phyloP scores from a whole-genome alignment of 768 basidiomycete species.

The Termitomyces sp. region DNA sequence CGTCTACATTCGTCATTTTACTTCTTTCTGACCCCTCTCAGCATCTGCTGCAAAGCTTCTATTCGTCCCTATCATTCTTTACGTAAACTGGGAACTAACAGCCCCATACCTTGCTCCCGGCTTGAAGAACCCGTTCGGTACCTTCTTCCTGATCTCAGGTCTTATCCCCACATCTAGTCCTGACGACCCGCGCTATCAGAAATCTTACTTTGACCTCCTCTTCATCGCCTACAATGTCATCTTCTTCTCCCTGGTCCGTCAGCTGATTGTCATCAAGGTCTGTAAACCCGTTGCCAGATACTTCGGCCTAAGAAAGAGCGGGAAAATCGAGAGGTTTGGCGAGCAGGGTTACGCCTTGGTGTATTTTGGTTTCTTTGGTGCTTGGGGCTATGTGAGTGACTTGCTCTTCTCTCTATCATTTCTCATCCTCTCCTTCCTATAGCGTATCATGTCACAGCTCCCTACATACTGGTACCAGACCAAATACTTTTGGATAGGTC shows the following conservation, averaged over 20 bases:
- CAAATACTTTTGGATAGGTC: slow-evolving; percentile 80
- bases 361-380: slow-evolving; percentile 69
- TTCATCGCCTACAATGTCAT: slow-evolving; percentile 84
- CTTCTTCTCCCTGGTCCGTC: slow-evolving; percentile 85
- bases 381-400: slow-evolving; percentile 71
- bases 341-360: slow-evolving; percentile 87
- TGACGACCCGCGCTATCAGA: slow-evolving; percentile 60
- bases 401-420: background rate
- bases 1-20: background rate
- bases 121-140: slow-evolving; percentile 66
- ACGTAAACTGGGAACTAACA: slow-evolving; percentile 56
- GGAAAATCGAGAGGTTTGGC: slow-evolving; percentile 78
- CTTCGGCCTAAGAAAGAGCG: slow-evolving; percentile 60
- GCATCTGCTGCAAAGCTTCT: slow-evolving; percentile 66
- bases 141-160: slow-evolving; percentile 68
- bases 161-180: slow-evolving; percentile 43
- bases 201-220: slow-evolving; percentile 65
- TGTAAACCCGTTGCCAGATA: slow-evolving; percentile 62
- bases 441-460: slow-evolving; percentile 80
- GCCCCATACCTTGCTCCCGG: slow-evolving; percentile 38
- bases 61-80: slow-evolving; percentile 52
- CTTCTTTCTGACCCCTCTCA: slow-evolving; percentile 17
- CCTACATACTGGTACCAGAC: slow-evolving; percentile 87
- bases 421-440: background rate
- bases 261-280: slow-evolving; percentile 59